Evolutionary conservation across 2,329 filamentous ascomycete genomes (phyloP), one percentile per base, ranked within the genome.

Genomic region (Chrysosporium keratinophilum): DNA sequence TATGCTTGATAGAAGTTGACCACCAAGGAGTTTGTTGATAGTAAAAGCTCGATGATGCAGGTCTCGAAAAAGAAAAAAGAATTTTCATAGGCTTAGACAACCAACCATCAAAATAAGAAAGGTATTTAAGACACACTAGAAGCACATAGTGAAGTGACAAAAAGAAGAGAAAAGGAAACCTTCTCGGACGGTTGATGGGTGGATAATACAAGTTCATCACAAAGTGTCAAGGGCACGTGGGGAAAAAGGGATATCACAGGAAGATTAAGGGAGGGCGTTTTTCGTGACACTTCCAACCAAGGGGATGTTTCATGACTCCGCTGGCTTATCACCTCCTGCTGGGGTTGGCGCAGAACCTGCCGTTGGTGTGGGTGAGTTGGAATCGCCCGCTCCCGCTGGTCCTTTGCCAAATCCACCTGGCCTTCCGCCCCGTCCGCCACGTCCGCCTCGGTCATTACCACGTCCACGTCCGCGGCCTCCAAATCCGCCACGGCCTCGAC

Each of bases 401-500:
- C 56, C 56, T 46, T 58, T 58, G 42, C 45, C 47, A 34, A 51
- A 57, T 37, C 82, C 76, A 52, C 81, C 76, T 56, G 76, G 74
- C 46, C 81, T 79, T 45, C 83, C 79, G 35, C 79, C 76, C 44
- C 76, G 74, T 12, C 76, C 73, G 15, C 79, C 77, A 11, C 79
- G 74, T 33, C 73, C 75, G 14, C 80, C 80, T 45, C 80, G 71
- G 49, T 76, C 77, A 58, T 75, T 72, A 56, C 79, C 75, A 57
- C 78, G 72, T 57, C 76, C 73, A 58, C 79, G 74, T 57, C 79
- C 75, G 54, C 79, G 72, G 53, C 74, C 73, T 54, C 76, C 84
- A 65, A 83, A 85, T 53, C 72, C 72, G 59, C 79, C 74, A 62
- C 78, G 75, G 52, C 79, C 78, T 56, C 81, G 78, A 56, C 87